Evolutionary conservation across 495 filamentous ascomycete genomes (phyloP), one percentile per base, ranked within the genome.

Genomic region (Daldinia decipiens): DNA sequence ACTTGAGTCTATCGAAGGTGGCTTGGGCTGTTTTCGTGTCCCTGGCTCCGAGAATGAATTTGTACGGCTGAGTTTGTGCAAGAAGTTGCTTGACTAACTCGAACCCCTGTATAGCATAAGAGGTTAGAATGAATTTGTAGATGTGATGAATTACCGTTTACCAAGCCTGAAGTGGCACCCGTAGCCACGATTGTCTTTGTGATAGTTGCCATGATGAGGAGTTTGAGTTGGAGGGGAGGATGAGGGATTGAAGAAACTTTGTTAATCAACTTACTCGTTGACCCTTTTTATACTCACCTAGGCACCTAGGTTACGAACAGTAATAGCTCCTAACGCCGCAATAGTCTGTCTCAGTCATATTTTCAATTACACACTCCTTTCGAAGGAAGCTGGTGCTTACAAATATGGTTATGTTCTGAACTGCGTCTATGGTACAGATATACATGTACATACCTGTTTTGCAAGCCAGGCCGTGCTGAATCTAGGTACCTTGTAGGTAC

Each of bases 101-200:
- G 59, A 84, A 83, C 19, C 82, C 82, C 82, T 84, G 60, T 5
- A 27, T 24, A 45, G 2, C 21, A 9, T 4, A n/a, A 8, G 24
- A 40, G 19, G 17, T 63, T 58, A 73, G 64, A 21, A 36, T 51
- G n/a, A 55, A 5, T 21, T 38, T 31, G 34, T 6, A 17, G 19
- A 32, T 11, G 26, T 26, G 27, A 15, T n/a, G 21, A 40, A 26
- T 15, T 51, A 34, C 2, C 24, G n/a, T 68, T 39, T 77, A 83
- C 82, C 63, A 84, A 63, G 50, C 82, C 82, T 11, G 81, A 84
- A 31, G 79, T 77, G 50, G 75, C 77, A 27, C 82, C 82, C 9
- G 82, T 84, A 5, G 82, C 80, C 12, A 84, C 77, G 54, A 84
- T 63, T 9, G 82, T 82, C 59, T 84, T 82, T 38, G 74, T 72